These are phyloP conservation scores for Cyberlindnera euphorbiiphila DNA, from an alignment of 805 yeast genomes.

Conservation along the genomic window DNA sequence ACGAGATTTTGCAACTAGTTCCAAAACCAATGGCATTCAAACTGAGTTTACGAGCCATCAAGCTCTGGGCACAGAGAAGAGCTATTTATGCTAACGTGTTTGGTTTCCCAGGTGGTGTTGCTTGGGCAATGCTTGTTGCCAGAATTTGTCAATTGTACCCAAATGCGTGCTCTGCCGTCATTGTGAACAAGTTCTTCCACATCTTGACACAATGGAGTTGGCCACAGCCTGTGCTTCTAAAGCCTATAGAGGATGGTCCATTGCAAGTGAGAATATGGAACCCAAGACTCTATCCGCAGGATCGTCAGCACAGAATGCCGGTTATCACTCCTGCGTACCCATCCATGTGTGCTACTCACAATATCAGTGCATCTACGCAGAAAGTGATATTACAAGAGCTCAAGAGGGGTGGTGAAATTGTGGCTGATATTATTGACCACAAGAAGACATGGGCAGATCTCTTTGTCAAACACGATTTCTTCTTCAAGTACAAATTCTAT, in stretches of 20 bases:
- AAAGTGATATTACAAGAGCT: conserved; percentile 77
- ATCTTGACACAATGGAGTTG: conserved; percentile 90
- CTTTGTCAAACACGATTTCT: conserved; percentile 77
- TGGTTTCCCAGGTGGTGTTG: conserved; percentile 99
- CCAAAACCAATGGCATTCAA: conserved; percentile 93
- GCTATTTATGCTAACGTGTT: conserved; percentile 92
- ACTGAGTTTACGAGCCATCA: conserved; percentile 87
- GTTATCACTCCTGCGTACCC: conserved; percentile 98
- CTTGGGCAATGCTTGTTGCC: conserved; percentile 99
- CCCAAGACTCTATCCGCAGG: conserved; percentile 85
- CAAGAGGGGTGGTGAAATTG: conserved; percentile 66
- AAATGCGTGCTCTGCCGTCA: conserved; percentile 89
- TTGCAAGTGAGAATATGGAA: conserved; percentile 96
- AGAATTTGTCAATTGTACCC: conserved; percentile 96
- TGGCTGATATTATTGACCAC: conserved; percentile 63
- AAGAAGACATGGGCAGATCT: conserved; percentile 70
- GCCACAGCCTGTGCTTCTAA: conserved; percentile 96
- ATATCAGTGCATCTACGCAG: conserved; percentile 86
- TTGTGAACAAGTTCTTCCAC: conserved; percentile 84
- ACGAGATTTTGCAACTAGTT: conserved; percentile 82
- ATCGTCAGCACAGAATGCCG: conserved; percentile 91
- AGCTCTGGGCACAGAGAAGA: conserved; percentile 94
- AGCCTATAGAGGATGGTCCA: conserved; percentile 96
- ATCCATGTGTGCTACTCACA: conserved; percentile 98
- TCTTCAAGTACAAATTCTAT: conserved; percentile 80